Base-by-base conservation (phyloP, 495 filamentous ascomycete species). In the Stereocaulon alpinum region DNA sequence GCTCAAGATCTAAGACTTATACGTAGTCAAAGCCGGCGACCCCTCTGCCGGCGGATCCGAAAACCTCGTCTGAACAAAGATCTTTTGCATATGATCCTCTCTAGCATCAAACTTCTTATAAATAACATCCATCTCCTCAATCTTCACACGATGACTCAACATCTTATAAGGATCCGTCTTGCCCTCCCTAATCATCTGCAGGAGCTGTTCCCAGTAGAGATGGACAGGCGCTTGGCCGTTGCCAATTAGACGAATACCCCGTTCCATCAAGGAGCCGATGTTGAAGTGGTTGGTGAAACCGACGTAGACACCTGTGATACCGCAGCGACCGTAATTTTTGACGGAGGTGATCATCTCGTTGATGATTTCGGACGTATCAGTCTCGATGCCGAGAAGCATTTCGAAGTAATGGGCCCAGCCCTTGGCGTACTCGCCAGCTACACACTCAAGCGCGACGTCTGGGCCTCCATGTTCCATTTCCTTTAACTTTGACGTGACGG, bases 321-420 rank as follows among this genome's bases (percentile, higher is more conserved):
- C 87, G 56, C 82, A 81, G 0, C 85, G 77, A 14, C 91, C 88
- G 68, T 82, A 94, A 53, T 83, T 86, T 43, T 84, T 76, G 11
- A 91, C 87, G 14, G 84, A 77, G 42, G 83, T 84, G 43, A 96
- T 81, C 83, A 90, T 89, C 73, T 96, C 88, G 66, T 96, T 96
- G 58, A 95, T 44, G 49, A 93, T 84, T 72, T 95, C 91, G 47
- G 82, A 86, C 4, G 86, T 89, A 69, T 95, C 91, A 3, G 88
- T 95, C 70, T 96, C 91, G 49, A 86, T 68, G 0, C 88, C 88
- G 0, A 91, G 53, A 56, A 80, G 62, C 67, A 84, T 77, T 74
- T 95, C 86, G 34, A 93, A 77, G 73, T 85, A 87, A 70, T 92
- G 86, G 45, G 79, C 74, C 83, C 85, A 89, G 18, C 87, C 82